Base-by-base conservation (phyloP, 345 rosid genomes). In the Eucalyptus cloeziana region DNA sequence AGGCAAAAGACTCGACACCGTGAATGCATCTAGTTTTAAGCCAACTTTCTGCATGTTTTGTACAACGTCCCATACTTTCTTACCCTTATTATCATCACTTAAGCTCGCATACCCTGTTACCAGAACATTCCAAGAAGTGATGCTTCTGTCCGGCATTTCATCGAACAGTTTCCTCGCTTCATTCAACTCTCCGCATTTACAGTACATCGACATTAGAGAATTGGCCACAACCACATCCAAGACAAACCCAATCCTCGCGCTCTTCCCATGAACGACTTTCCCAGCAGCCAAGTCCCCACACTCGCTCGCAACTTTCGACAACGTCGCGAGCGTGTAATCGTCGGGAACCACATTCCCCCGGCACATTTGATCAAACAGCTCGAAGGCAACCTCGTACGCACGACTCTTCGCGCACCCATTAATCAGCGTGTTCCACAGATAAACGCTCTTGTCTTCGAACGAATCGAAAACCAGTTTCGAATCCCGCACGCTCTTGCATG, bases 161-260 rank as follows among this genome's bases (percentile, higher is more conserved):
- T 92, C 94, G 37, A 95, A 94, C 95, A 94, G 64, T 13, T 93
- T 87, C 76, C 71, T 86, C 21, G 91, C 89, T 30, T 89, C 94
- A 7, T 87, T 17, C 44, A 89, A 90, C 50, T 89, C 89, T 40
- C 91, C 93, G 86, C 94, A 93, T 71, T 92, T 93, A 19, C 89
- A 81, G 54, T 95, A 96, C 96, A 94, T 93, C 10, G 95, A 92
- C 94, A 95, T 91, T 43, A 96, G 89, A 52, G 98, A 94, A 90
- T 94, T 96, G 37, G 92, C 93, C 67, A 95, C 92, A 37, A 95
- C 90, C 45, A 83, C 85, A 88, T 95, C 93, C 69, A 43, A 87
- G 50, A 91, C 69, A 86, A 91, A 92, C n/a, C 96, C 95, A 91
- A 54, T 87, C 79, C 86, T 88, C n/a, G 93, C 27, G 90, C 93